phyloP scores from a whole-genome alignment of 495 filamentous ascomycete genomes.

The Talaromyces thailandensis region DNA sequence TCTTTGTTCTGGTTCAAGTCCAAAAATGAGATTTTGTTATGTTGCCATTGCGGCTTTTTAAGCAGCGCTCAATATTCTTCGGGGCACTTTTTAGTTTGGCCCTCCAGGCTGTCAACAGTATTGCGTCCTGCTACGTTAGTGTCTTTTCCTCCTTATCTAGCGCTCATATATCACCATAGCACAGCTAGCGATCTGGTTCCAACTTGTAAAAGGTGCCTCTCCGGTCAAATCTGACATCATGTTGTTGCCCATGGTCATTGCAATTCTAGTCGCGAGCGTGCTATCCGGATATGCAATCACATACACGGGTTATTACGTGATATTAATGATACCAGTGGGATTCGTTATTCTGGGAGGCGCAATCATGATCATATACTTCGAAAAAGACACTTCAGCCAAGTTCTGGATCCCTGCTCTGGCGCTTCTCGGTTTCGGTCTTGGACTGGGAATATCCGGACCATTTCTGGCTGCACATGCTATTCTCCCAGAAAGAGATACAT shows the following conservation, averaged over 20 bases:
- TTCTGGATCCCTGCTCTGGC: not conserved
- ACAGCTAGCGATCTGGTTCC: not conserved
- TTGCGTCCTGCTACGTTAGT: not conserved
- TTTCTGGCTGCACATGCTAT: not conserved
- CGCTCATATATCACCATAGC: not conserved
- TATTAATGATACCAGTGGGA: not conserved
- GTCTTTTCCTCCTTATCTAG: not conserved
- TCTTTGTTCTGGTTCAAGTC: not conserved
- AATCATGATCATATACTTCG: not conserved
- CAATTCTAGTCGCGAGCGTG: not conserved
- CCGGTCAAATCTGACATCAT: not conserved
- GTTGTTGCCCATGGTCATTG: not conserved
- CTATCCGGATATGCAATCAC: not conserved
- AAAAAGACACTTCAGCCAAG: not conserved
- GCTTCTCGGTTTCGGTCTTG: not conserved
- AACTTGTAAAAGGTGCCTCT: not conserved
- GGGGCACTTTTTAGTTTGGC: not conserved
- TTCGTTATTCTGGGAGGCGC: not conserved
- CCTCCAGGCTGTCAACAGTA: not conserved
- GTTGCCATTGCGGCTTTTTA: not conserved
- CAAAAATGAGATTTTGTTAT: not conserved
- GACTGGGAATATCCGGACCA: not conserved
- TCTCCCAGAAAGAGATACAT: not conserved
- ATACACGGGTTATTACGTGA: not conserved
- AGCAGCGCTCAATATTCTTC: not conserved